Evolutionary conservation across 2,329 filamentous ascomycete genomes (phyloP).

Genomic region (Moelleriella libera): DNA sequence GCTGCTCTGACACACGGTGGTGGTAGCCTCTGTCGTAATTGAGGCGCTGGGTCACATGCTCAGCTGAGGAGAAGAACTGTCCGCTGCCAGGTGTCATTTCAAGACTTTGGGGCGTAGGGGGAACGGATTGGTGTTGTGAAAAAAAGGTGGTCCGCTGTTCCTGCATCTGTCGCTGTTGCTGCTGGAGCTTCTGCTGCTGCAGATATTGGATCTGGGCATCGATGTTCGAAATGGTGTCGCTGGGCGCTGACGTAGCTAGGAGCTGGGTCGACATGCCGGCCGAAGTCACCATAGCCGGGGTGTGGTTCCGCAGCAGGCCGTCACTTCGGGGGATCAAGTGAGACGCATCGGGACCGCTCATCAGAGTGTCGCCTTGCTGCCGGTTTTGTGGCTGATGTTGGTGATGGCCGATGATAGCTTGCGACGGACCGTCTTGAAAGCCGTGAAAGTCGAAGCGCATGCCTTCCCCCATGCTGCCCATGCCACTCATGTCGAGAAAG

Average conservation of each 20-base stretch:
- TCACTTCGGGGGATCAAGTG: conserved; percentile 15
- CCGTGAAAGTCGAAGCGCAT: conserved; percentile 47
- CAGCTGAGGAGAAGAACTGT: conserved; percentile 46
- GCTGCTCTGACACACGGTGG: conserved; percentile 53
- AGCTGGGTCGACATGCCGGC: conserved; percentile 30
- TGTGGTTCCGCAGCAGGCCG: conserved; percentile 27
- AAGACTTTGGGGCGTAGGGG: conserved; percentile 68
- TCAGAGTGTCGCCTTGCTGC: conserved; percentile 19
- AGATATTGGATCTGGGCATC: conserved; percentile 54
- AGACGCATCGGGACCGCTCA: conserved; percentile 17
- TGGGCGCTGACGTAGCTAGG: conserved; percentile 24
- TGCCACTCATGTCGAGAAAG: conserved; percentile 45
- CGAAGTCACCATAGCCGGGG: conserved; percentile 32
- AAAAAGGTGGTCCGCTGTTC: conserved; percentile 44
- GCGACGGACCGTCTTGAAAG: conserved; percentile 28
- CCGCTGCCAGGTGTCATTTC: conserved; percentile 51
- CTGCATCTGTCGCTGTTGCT: conserved; percentile 43
- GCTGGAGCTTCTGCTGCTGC: conserved; percentile 47
- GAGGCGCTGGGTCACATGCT: conserved; percentile 37
- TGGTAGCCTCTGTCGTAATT: conserved; percentile 52
- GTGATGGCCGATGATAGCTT: conserved; percentile 15
- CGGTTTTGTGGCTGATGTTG: conserved; percentile 13
- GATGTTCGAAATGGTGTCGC: conserved; percentile 41
- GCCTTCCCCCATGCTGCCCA: conserved; percentile 36
- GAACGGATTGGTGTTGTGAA: conserved; percentile 46